Evolutionary conservation across 805 yeast species (phyloP).

Genomic region (Wickerhamiella sorbophila): DNA sequence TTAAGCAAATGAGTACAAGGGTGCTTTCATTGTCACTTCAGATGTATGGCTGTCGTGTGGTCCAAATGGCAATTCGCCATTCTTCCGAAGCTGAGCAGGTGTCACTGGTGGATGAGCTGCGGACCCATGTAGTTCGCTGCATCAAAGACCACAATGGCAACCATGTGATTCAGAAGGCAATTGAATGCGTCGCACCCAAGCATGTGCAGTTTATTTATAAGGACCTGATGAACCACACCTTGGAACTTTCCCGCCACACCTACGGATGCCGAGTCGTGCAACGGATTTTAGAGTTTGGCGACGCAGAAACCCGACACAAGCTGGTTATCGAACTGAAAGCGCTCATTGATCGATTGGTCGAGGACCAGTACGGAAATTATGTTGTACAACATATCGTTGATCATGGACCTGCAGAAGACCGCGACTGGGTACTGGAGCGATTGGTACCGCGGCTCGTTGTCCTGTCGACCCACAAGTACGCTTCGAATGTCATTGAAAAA

Average conservation of each 20-base stretch:
- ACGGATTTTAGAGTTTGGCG: slow-evolving; percentile 71
- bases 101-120: slow-evolving; percentile 54
- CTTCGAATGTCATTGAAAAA: slow-evolving; percentile 93
- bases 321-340: slow-evolving; percentile 61
- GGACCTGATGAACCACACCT: slow-evolving; percentile 46
- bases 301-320: slow-evolving; percentile 44
- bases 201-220: slow-evolving; percentile 57
- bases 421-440: slow-evolving; percentile 46
- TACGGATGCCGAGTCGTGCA: slow-evolving; percentile 97
- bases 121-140: slow-evolving; percentile 43
- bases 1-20: slow-evolving; percentile 58
- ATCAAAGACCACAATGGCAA: slow-evolving; percentile 96
- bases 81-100: slow-evolving; percentile 51
- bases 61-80: slow-evolving; percentile 81
- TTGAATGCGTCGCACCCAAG: slow-evolving; percentile 68
- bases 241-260: slow-evolving; percentile 84
- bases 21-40: slow-evolving; percentile 68
- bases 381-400: slow-evolving; percentile 93
- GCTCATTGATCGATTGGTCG: slow-evolving; percentile 61
- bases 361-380: slow-evolving; percentile 95
- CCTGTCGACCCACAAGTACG: slow-evolving; percentile 91
- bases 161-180: slow-evolving; percentile 91
- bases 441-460: slow-evolving; percentile 61
- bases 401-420: slow-evolving; percentile 48
- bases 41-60: slow-evolving; percentile 97